Evolutionary conservation across 2,329 filamentous ascomycete species (phyloP).

Genomic region (Claviceps sp.): DNA sequence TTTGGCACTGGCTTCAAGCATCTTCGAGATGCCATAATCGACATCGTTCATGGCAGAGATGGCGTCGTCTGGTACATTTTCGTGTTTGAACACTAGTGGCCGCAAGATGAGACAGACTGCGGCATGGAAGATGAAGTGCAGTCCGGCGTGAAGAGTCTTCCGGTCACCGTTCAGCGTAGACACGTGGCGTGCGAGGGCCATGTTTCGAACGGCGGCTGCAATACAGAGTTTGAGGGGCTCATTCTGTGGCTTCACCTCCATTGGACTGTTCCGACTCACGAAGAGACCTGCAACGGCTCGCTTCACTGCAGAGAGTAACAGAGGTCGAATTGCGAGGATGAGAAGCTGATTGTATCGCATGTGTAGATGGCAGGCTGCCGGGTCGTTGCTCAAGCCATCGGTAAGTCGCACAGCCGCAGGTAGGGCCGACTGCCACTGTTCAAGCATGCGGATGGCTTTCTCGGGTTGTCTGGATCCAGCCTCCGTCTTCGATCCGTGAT

Average conservation of each 20-base stretch:
- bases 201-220: conserved; percentile 31
- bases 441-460: conserved; percentile 27
- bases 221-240: conserved; percentile 25
- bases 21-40: conserved; percentile 26
- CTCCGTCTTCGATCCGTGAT: conserved; percentile 18
- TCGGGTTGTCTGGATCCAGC: conserved; percentile 21
- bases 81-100: conserved; percentile 23
- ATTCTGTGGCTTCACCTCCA: conserved; percentile 11
- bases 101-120: conserved; percentile 34
- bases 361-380: conserved; percentile 31
- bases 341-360: conserved; percentile 37
- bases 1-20: conserved; percentile 25
- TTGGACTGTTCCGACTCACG: conserved; percentile 14
- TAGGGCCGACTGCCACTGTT: conserved; percentile 26
- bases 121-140: conserved; percentile 38
- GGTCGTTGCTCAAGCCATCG: conserved; percentile 23
- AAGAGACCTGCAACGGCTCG: conserved; percentile 30
- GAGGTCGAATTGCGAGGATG: conserved; percentile 34
- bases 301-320: conserved; percentile 34
- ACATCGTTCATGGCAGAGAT: conserved; percentile 18
- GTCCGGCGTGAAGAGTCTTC: conserved; percentile 29
- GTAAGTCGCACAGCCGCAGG: conserved; percentile 25
- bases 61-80: conserved; percentile 11
- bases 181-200: conserved; percentile 29
- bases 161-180: conserved; percentile 21